Percentiles rank a stretch among this genome's conserved stretches.
phyloP scores from a whole-genome alignment of 192 early-diverging fungal species.

The Entomortierella parvispora region DNA sequence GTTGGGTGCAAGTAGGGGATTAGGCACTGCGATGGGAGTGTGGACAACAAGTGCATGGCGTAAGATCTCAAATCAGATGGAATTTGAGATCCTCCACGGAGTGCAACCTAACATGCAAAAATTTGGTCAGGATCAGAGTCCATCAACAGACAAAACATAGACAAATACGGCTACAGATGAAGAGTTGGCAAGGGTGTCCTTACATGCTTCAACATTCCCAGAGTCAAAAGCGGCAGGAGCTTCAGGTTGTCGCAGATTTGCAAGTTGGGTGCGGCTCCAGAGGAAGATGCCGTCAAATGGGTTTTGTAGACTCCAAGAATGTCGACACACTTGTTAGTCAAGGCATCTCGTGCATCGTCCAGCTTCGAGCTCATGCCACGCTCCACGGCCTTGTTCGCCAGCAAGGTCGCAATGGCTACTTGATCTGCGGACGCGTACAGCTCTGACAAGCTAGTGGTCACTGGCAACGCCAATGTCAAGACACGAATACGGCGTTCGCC shows the following conservation, averaged over 20 bases:
- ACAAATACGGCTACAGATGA: background rate
- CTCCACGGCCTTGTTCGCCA: conserved; percentile 92
- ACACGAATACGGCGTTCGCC: conserved; percentile 92
- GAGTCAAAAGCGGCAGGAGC: conserved; percentile 82
- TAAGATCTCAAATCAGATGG: conserved; percentile 81
- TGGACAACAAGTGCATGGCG: conserved; percentile 78
- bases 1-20: conserved; percentile 76
- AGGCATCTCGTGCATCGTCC: conserved; percentile 92
- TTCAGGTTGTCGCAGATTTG: conserved; percentile 84
- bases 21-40: conserved; percentile 78
- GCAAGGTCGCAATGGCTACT: conserved; percentile 78
- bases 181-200: conserved; percentile 8
- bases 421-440: conserved; percentile 87
- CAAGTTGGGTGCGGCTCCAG: conserved; percentile 80
- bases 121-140: no score
- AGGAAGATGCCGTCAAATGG: conserved; percentile 70
- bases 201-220: conserved; percentile 88
- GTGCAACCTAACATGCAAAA: conserved; percentile 56
- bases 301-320: conserved; percentile 90
- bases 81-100: conserved; percentile 69
- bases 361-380: conserved; percentile 82
- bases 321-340: conserved; percentile 85
- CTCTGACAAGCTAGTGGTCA: conserved; percentile 79
- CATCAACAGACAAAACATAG: conserved; percentile 9
- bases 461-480: conserved; percentile 86